Conservation (phyloP, 345 rosid species). For the Aquilaria yunnanensis region DNA sequence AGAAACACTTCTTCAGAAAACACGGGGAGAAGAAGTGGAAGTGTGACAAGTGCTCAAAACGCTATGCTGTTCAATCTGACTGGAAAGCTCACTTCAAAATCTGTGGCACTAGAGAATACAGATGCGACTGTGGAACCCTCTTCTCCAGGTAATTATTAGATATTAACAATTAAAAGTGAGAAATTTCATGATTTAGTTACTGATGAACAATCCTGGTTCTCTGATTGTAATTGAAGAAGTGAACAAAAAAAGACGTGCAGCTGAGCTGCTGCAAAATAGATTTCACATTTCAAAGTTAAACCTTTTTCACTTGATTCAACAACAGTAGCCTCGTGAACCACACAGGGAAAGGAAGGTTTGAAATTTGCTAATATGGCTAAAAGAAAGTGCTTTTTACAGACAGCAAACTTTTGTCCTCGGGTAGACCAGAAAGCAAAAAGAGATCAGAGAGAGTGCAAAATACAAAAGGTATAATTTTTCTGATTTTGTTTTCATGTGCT, state of each 20-base stretch:
- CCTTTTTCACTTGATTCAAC: neutral
- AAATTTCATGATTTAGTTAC: neutral
- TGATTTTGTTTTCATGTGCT: constrained; percentile 16
- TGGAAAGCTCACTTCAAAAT: constrained; percentile 66
- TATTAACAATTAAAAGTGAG: neutral
- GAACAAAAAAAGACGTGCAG: neutral
- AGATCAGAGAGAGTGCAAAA: constrained; percentile 6
- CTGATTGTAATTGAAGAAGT: neutral
- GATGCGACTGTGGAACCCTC: constrained; percentile 55
- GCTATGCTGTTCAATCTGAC: constrained; percentile 60
- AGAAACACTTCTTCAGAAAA: constrained; percentile 55
- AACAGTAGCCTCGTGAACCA: constrained; percentile 13
- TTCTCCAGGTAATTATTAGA: constrained; percentile 43
- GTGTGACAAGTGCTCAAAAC: constrained; percentile 54
- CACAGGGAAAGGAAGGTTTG: constrained; percentile 1
- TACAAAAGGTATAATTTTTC: constrained; percentile 18
- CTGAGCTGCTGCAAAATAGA: neutral
- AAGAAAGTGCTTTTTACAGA: constrained; percentile 8
- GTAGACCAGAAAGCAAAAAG: constrained; percentile 25
- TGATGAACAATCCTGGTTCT: too few species aligned
- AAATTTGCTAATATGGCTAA: constrained; percentile 6
- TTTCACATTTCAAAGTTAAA: neutral
- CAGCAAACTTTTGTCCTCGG: constrained; percentile 24
- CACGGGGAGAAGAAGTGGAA: constrained; percentile 71
- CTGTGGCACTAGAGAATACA: constrained; percentile 61